These are phyloP conservation scores for Sclerotinia borealis DNA, from an alignment of 2,329 filamentous ascomycete genomes.

Conservation along the genomic window DNA sequence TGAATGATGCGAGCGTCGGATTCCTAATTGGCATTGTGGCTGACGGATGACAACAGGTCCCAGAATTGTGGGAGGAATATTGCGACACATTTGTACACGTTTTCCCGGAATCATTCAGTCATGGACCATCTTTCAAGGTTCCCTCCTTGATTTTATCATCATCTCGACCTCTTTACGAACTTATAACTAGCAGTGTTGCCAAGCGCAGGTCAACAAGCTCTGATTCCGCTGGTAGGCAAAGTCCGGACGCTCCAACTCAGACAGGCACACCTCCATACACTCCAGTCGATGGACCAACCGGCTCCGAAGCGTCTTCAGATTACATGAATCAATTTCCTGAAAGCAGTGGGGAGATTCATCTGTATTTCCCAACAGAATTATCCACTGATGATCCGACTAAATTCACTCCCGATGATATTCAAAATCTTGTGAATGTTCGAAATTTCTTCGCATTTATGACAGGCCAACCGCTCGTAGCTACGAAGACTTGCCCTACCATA, in stretches of 20 bases:
- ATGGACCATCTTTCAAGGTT: constrained; percentile 55
- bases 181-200: constrained; percentile 15
- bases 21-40: neutral
- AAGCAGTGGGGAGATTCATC: constrained; percentile 38
- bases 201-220: constrained; percentile 38
- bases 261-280: constrained; percentile 37
- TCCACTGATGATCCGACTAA: constrained; percentile 22
- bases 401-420: constrained; percentile 41
- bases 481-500: constrained; percentile 44
- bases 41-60: constrained; percentile 42
- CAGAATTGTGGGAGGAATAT: constrained; percentile 59
- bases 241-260: constrained; percentile 30
- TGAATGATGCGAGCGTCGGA: neutral
- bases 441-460: constrained; percentile 63
- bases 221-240: constrained; percentile 30
- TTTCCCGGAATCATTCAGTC: constrained; percentile 44
- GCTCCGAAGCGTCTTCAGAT: constrained; percentile 20
- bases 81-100: constrained; percentile 54
- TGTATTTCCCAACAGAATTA: constrained; percentile 45
- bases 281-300: constrained; percentile 15
- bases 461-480: constrained; percentile 57
- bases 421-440: constrained; percentile 52
- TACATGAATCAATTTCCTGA: constrained; percentile 33
- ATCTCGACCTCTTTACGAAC: constrained; percentile 1
- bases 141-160: constrained; percentile 17